phyloP scores from a whole-genome alignment of 1,139 yeast genomes.

The Tardiomyces depauwii region DNA sequence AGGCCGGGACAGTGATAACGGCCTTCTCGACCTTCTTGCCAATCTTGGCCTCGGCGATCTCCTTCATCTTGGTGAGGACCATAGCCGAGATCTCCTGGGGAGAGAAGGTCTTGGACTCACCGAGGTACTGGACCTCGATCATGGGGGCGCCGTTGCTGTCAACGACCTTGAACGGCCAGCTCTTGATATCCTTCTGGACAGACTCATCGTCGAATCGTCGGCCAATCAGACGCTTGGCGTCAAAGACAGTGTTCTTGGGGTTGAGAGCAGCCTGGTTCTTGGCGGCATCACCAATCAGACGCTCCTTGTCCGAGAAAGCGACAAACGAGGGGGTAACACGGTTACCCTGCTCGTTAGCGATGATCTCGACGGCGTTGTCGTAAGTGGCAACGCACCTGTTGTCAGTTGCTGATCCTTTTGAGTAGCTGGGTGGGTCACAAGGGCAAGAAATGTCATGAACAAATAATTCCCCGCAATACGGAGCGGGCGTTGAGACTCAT shows the following conservation, averaged over 20 bases:
- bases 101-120: constrained; percentile 84
- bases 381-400: constrained; percentile 96
- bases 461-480: no score
- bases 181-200: constrained; percentile 86
- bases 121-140: constrained; percentile 88
- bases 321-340: constrained; percentile 96
- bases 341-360: constrained; percentile 98
- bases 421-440: no score
- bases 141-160: constrained; percentile 80
- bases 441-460: no score
- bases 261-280: constrained; percentile 97
- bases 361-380: constrained; percentile 86
- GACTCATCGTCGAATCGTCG: constrained; percentile 81
- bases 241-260: constrained; percentile 93
- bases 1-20: constrained; percentile 90
- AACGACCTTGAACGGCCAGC: constrained; percentile 92
- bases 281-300: constrained; percentile 98
- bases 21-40: constrained; percentile 82
- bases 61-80: constrained; percentile 93
- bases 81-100: constrained; percentile 94
- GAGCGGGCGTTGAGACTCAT: no score
- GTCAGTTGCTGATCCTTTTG: constrained; percentile 29
- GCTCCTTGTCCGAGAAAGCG: constrained; percentile 92
- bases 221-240: constrained; percentile 94
- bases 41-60: constrained; percentile 86